Percentiles rank a stretch among this genome's conserved stretches.
These are phyloP conservation scores for Calophaca sinica DNA, from an alignment of 306 rosid species.

Conservation along the genomic window DNA sequence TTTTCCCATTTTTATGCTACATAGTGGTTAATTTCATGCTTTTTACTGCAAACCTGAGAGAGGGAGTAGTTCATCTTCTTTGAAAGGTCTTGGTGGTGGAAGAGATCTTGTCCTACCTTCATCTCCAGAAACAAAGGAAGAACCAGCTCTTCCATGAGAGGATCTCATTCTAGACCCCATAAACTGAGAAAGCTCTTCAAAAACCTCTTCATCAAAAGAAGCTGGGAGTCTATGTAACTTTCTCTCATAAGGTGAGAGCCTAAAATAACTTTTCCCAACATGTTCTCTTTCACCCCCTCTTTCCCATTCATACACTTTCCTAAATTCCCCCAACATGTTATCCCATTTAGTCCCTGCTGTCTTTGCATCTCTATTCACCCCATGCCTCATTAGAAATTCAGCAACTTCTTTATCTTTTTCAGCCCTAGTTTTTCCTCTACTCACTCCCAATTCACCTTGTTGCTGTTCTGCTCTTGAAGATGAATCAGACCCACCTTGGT, in stretches of 20 bases:
- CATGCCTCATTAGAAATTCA: conserved; percentile 74
- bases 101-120: conserved; percentile 55
- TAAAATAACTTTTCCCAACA: conserved; percentile 87
- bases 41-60: conserved; percentile 57
- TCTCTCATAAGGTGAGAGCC: conserved; percentile 96
- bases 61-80: conserved; percentile 63
- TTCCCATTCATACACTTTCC: conserved; percentile 98
- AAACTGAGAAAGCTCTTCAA: conserved; percentile 90
- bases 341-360: conserved; percentile 99
- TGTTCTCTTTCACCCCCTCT: conserved; percentile 89
- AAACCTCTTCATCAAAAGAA: conserved; percentile 95
- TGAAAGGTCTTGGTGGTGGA: conserved; percentile 66
- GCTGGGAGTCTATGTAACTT: conserved; percentile 93
- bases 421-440: conserved; percentile 82
- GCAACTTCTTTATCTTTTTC: conserved; percentile 94
- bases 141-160: conserved; percentile 56
- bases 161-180: conserved; percentile 87
- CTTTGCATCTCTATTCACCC: conserved; percentile 81
- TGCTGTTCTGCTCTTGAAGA: conserved; percentile 56
- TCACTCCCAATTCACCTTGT: conserved; percentile 31
- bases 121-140: conserved; percentile 54
- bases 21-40: neutral
- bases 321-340: conserved; percentile 94
- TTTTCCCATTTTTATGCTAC: neutral
- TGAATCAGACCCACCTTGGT: conserved; percentile 57